Base-by-base conservation (phyloP, 192 early-diverging fungal species). In the Phycomyces nitens region DNA sequence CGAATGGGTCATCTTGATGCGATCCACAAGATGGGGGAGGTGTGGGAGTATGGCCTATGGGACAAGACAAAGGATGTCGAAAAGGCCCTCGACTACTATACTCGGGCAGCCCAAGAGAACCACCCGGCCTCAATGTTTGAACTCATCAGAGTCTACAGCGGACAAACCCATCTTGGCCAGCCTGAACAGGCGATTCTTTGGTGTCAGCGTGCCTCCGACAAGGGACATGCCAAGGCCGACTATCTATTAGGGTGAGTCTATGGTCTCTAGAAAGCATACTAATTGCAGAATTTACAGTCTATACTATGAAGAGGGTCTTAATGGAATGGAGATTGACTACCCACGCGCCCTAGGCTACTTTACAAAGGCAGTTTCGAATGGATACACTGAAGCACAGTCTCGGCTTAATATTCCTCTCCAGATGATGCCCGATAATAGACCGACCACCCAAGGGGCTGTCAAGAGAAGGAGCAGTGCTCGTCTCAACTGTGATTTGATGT, bases 121-220 rank as follows among this genome's bases (percentile, higher is more conserved):
- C 80, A 91, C 8, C 86, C 81, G 16, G 80, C 92, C 71, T 90
- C 93, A 34, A 89, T 92, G 87, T 88, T 98, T 77, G 91, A 87
- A 53, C 77, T 98, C 12, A 87, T 88, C 49, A 90, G 88, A 11
- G 92, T 93, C 84, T 95, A 93, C 62, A 70, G 94, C 16, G 86
- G 84, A 21, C 94, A 94, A 43, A 53, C 55, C 0, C 54, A 53
- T 14, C 41, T 60, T 8, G 15, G 44, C 22, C 68, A 69, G 9
- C 61, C 39, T 23, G 60, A 56, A 23, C 42, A 91, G 56, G 92
- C 94, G 1, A 88, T 89, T 65, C 82, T 89, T 60, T 94, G 94
- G 86, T 91, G 89, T 56, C 77, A 77, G 40, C 80, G 81, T n/a
- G 90, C 94, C 4, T 94, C 95, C 44, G 84, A 87, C 41, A 83